Evolutionary conservation across 352 stramenopile genomes (phyloP).

Genomic region (Pseudoperonospora humuli): DNA sequence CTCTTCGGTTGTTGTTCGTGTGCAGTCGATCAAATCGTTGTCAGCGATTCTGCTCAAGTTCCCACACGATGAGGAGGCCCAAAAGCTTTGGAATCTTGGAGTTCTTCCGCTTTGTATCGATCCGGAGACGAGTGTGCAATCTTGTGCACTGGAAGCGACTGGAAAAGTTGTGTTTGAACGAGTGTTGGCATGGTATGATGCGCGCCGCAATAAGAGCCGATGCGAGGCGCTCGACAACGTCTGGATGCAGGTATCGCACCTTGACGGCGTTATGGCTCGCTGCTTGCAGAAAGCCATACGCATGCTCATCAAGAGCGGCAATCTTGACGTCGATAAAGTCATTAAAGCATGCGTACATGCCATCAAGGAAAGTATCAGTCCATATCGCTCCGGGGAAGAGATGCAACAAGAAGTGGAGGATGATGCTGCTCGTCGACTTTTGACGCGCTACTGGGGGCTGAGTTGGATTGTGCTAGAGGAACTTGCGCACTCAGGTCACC

Average conservation of each 20-base stretch:
- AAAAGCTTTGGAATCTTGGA: constrained; percentile 78
- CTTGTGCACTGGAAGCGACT: constrained; percentile 46
- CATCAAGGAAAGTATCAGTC: constrained; percentile 48
- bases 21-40: constrained; percentile 78
- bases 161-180: constrained; percentile 61
- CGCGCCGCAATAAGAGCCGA: constrained; percentile 24
- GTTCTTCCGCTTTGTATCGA: constrained; percentile 79
- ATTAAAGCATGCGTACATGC: constrained; percentile 53
- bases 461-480: constrained; percentile 83
- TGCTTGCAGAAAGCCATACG: constrained; percentile 68
- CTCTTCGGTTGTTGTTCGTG: constrained; percentile 64
- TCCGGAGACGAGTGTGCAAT: constrained; percentile 66
- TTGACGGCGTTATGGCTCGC: constrained; percentile 72
- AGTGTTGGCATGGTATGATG: constrained; percentile 50
- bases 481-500: constrained; percentile 46
- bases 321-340: constrained; percentile 47
- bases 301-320: constrained; percentile 56
- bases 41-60: constrained; percentile 71
- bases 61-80: constrained; percentile 52
- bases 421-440: constrained; percentile 18
- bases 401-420: constrained; percentile 27
- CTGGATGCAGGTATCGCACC: constrained; percentile 56
- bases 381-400: constrained; percentile 24
- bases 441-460: constrained; percentile 65
- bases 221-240: constrained; percentile 29